These are phyloP conservation scores for Hypsizygus marmoreus DNA, from an alignment of 768 basidiomycete species.

Conservation along the genomic window DNA sequence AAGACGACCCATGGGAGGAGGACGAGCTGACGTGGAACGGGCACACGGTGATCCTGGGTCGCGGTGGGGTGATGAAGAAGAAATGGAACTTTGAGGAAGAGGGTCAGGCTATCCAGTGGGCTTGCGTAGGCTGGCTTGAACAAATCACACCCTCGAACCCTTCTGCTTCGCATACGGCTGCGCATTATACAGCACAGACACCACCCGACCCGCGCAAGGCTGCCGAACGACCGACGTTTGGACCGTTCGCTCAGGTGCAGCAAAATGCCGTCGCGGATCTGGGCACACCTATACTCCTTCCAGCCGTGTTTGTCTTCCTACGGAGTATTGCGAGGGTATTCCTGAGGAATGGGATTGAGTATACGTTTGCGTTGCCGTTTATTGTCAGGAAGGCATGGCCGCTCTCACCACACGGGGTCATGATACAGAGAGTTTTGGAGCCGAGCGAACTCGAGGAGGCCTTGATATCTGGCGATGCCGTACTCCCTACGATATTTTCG, in stretches of 20 bases:
- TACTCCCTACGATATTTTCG: conserved; percentile 81
- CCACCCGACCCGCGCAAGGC: conserved; percentile 16
- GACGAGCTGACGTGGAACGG: conserved; percentile 75
- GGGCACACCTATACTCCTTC: conserved; percentile 40
- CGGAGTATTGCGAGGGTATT: conserved; percentile 75
- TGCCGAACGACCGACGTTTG: conserved; percentile 48
- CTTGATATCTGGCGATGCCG: conserved; percentile 60
- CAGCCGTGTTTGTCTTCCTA: conserved; percentile 77
- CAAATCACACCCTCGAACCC: conserved; percentile 37
- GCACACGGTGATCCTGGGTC: conserved; percentile 60
- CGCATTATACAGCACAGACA: conserved; percentile 36
- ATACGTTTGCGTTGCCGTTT: conserved; percentile 80
- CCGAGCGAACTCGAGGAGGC: conserved; percentile 67
- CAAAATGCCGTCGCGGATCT: conserved; percentile 38
- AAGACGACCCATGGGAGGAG: conserved; percentile 46
- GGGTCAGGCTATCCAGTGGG: conserved; percentile 74
- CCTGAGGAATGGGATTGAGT: conserved; percentile 69
- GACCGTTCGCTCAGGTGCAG: conserved; percentile 50
- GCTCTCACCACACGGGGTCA: conserved; percentile 72
- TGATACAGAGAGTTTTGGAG: conserved; percentile 77
- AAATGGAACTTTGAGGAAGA: conserved; percentile 78
- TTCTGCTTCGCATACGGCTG: conserved; percentile 26
- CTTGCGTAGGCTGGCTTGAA: conserved; percentile 75
- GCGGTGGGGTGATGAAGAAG: conserved; percentile 67
- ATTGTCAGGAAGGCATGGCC: conserved; percentile 81